A percentile compares a stretch with the other conserved stretches of the same genome.
Evolutionary conservation across 192 early-diverging fungal species (phyloP).

Genomic region (Pilobolus umbonatus): DNA sequence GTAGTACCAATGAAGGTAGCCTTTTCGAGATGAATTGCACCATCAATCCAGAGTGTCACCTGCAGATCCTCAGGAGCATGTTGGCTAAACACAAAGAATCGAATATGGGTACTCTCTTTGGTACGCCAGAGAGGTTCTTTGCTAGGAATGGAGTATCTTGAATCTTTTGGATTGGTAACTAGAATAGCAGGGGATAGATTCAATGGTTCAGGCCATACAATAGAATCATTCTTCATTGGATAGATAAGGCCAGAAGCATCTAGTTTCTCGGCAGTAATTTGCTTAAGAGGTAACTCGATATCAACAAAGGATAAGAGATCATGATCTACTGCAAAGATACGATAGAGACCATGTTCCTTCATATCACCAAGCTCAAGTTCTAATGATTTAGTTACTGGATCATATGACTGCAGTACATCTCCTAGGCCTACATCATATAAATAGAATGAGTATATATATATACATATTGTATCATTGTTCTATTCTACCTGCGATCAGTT

Average conservation of each 20-base stretch:
- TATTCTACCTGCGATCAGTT: conserved; percentile 52
- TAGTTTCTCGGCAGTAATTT: conserved; percentile 25
- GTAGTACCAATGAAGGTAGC: conserved; percentile 34
- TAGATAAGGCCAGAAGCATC: conserved; percentile 12
- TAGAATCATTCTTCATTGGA: background rate
- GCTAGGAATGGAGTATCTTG: conserved; percentile 60
- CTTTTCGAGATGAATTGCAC: conserved; percentile 34
- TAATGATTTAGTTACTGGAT: conserved; percentile 50
- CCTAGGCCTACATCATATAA: too few species aligned
- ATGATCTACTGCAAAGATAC: conserved; percentile 80
- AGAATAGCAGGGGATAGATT: conserved; percentile 63
- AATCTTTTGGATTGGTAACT: conserved; percentile 88
- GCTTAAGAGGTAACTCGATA: conserved; percentile 55
- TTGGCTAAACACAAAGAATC: conserved; percentile 68
- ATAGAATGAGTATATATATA: background rate
- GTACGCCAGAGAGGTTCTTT: conserved; percentile 71
- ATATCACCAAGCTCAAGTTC: conserved; percentile 89
- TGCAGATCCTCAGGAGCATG: conserved; percentile 30
- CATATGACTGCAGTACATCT: conserved; percentile 58
- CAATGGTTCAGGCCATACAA: conserved; percentile 28
- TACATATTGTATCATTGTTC: background rate
- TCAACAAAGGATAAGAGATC: conserved; percentile 82
- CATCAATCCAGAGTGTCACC: conserved; percentile 51
- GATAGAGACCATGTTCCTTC: conserved; percentile 79
- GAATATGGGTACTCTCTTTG: conserved; percentile 59